Evolutionary conservation across 1,284 basidiomycete genomes (phyloP).

Genomic region (Leccinum colubrinum): DNA sequence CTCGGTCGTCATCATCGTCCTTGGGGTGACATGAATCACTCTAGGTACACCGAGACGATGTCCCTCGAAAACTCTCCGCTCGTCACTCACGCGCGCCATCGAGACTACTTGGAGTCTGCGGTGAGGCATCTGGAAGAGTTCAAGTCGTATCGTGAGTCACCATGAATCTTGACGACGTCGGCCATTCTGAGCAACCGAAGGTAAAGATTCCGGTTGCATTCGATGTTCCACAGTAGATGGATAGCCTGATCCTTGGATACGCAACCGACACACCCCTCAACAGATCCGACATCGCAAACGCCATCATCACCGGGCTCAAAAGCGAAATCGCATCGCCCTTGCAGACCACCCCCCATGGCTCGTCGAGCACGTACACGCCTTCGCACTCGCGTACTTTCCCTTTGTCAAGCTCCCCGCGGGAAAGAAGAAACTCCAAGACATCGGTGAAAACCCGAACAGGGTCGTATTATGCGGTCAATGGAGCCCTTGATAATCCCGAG

Average conservation of each 20-base stretch:
- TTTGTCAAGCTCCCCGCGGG: no score
- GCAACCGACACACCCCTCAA: constrained; percentile 34
- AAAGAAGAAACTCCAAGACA: no score
- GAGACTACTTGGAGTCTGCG: constrained; percentile 70
- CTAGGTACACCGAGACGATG: constrained; percentile 21
- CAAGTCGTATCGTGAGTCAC: constrained; percentile 49
- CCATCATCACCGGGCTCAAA: constrained; percentile 8
- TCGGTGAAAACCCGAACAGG: no score
- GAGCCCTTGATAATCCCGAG: constrained; percentile 27
- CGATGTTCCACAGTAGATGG: no score
- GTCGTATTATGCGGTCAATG: constrained; percentile 10
- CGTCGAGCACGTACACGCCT: no score
- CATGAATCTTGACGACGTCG: constrained; percentile 28
- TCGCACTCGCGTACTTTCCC: no score
- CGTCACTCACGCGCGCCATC: constrained; percentile 78
- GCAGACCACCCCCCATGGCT: no score
- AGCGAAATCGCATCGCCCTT: no score
- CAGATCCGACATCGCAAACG: constrained; percentile 55
- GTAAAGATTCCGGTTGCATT: no score
- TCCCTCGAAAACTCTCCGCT: constrained; percentile 44
- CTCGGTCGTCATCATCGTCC: not conserved
- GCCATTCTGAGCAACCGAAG: not conserved
- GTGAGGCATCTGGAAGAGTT: constrained; percentile 67
- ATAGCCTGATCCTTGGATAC: no score
- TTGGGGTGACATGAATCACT: not conserved